Conservation (phyloP, 2,329 filamentous ascomycete genomes). For the Paecilomyces niveus region DNA sequence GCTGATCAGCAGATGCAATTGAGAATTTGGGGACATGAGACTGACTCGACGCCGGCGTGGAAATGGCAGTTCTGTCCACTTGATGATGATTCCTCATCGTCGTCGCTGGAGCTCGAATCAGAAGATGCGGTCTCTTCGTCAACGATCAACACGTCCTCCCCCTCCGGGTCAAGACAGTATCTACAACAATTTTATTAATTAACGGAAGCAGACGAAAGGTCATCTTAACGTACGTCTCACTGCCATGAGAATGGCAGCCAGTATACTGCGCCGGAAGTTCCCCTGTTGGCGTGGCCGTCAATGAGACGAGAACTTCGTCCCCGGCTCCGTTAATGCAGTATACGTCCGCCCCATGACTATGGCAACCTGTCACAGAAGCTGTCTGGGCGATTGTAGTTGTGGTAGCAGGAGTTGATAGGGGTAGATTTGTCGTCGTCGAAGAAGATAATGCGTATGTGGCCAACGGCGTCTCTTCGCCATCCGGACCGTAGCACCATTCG, state of each 20-base stretch:
- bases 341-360: conserved; percentile 36
- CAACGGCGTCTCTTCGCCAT: conserved; percentile 19
- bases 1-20: conserved; percentile 2
- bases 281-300: conserved; percentile 47
- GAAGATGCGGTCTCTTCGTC: conserved; percentile 23
- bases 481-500: conserved; percentile 23
- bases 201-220: not conserved
- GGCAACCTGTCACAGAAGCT: conserved; percentile 48
- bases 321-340: conserved; percentile 29
- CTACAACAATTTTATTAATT: conserved; percentile 27
- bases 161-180: conserved; percentile 55
- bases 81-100: conserved; percentile 12
- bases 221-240: conserved; percentile 44
- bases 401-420: conserved; percentile 15
- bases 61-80: conserved; percentile 57
- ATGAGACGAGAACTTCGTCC: conserved; percentile 29
- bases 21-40: conserved; percentile 5
- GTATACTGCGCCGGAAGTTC: conserved; percentile 56
- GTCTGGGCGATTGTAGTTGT: conserved; percentile 24
- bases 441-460: conserved; percentile 12
- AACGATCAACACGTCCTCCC: conserved; percentile 54
- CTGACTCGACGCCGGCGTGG: conserved; percentile 68
- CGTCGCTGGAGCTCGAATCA: conserved; percentile 20
- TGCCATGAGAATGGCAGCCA: conserved; percentile 56
- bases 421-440: conserved; percentile 6